A percentile compares a stretch with the other conserved stretches of the same genome.
phyloP scores from a whole-genome alignment of 257 asterid genomes.

The Schizonepeta tenuifolia region DNA sequence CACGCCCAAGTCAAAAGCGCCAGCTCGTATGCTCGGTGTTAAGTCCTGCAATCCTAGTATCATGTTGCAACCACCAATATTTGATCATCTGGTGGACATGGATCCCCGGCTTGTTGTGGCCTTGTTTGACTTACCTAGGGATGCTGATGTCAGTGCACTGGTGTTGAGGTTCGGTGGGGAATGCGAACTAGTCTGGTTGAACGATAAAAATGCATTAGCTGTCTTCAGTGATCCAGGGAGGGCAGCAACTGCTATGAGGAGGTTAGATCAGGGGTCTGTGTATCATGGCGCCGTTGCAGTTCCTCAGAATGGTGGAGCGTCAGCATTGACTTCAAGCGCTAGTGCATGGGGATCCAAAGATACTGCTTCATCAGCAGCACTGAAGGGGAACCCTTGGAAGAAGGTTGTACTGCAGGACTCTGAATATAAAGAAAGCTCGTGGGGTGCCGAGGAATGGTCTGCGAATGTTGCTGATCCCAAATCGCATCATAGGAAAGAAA shows the following conservation, averaged over 20 bases:
- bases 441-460: slow-evolving; percentile 79
- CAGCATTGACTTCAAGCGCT: slow-evolving; percentile 40
- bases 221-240: slow-evolving; percentile 93
- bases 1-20: slow-evolving; percentile 85
- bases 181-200: slow-evolving; percentile 95
- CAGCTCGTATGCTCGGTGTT: slow-evolving; percentile 77
- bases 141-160: slow-evolving; percentile 87
- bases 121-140: slow-evolving; percentile 88
- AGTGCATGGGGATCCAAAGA: slow-evolving; percentile 73
- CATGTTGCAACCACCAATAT: slow-evolving; percentile 68
- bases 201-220: slow-evolving; percentile 93
- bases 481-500: slow-evolving; percentile 43
- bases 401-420: slow-evolving; percentile 67
- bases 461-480: slow-evolving; percentile 43
- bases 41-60: slow-evolving; percentile 52
- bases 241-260: slow-evolving; percentile 97
- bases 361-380: slow-evolving; percentile 40
- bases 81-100: slow-evolving; percentile 86
- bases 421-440: slow-evolving; percentile 55
- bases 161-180: slow-evolving; percentile 97
- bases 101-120: slow-evolving; percentile 97
- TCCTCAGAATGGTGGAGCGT: slow-evolving; percentile 51
- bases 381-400: slow-evolving; percentile 77
- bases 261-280: slow-evolving; percentile 94
- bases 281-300: slow-evolving; percentile 77